A percentile compares a stretch with the other conserved stretches of the same genome.
phyloP scores from a whole-genome alignment of 257 asterid genomes.

The Ophiorrhiza pumila region DNA sequence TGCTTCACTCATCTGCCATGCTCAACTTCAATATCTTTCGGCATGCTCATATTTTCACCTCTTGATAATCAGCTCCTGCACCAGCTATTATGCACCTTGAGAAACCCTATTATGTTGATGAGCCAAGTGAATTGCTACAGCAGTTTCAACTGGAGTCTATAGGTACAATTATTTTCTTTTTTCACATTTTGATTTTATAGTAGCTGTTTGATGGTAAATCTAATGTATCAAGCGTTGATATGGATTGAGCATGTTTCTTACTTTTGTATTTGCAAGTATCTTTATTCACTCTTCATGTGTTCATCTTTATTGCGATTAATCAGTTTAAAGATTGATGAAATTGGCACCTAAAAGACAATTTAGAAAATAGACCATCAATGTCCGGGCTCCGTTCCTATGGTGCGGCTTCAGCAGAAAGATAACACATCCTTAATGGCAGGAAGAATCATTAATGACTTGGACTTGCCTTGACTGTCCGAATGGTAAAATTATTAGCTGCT shows the following conservation, averaged over 20 bases:
- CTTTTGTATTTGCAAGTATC: not conserved
- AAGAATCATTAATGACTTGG: not conserved
- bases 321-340: not conserved
- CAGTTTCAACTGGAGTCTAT: conserved; percentile 55
- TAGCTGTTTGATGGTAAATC: not conserved
- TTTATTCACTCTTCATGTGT: not conserved
- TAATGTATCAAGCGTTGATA: not conserved
- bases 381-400: not conserved
- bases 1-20: not conserved
- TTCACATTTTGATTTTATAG: not conserved
- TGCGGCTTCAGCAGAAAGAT: not conserved
- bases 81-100: conserved; percentile 31
- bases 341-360: not conserved
- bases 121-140: conserved; percentile 55
- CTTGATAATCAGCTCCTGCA: conserved; percentile 36
- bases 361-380: not conserved
- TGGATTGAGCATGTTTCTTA: no score
- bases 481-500: not conserved
- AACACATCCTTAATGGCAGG: not conserved
- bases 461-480: not conserved
- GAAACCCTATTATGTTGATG: conserved; percentile 47
- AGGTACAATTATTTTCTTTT: conserved; percentile 32
- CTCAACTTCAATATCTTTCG: not conserved
- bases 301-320: not conserved
- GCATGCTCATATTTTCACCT: conserved; percentile 4